phyloP scores from a whole-genome alignment of 2,329 filamentous ascomycete species.

The Phyllosticta citrichinensis region DNA sequence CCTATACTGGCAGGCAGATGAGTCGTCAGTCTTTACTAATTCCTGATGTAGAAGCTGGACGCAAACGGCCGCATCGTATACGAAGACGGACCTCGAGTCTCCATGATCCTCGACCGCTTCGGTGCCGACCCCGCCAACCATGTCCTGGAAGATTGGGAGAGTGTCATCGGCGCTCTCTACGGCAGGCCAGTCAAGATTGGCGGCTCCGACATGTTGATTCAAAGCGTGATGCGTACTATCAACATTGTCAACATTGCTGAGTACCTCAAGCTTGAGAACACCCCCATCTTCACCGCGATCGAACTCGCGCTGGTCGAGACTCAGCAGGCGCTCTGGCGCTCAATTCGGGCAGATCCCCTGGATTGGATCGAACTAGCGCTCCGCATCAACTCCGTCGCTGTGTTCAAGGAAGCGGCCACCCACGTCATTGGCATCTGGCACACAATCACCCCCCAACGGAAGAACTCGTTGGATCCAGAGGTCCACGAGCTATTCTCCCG shows the following conservation, averaged over 20 bases:
- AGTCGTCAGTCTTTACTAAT: background rate
- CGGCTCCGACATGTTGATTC: no score
- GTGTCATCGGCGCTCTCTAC: slow-evolving; percentile 39
- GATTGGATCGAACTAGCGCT: slow-evolving; percentile 37
- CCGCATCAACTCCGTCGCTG: slow-evolving; percentile 36
- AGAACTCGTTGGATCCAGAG: slow-evolving; percentile 15
- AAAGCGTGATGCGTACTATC: no score
- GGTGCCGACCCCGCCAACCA: slow-evolving; percentile 11
- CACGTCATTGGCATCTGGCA: slow-evolving; percentile 36
- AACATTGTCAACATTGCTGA: slow-evolving; percentile 37
- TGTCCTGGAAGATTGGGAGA: slow-evolving; percentile 29
- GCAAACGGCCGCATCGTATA: slow-evolving; percentile 21
- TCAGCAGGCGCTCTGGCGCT: slow-evolving; percentile 36
- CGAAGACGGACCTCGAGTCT: slow-evolving; percentile 13
- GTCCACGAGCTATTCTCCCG: slow-evolving; percentile 22
- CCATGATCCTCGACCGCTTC: slow-evolving; percentile 14
- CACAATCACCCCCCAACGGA: slow-evolving; percentile 12
- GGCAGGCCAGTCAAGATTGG: slow-evolving; percentile 32
- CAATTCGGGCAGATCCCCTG: slow-evolving; percentile 32
- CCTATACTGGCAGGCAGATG: background rate
- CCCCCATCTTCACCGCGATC: slow-evolving; percentile 34
- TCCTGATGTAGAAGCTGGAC: slow-evolving; percentile 23
- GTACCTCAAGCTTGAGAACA: slow-evolving; percentile 33
- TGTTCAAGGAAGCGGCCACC: slow-evolving; percentile 37
- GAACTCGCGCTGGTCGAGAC: slow-evolving; percentile 39